phyloP scores from a whole-genome alignment of 208 protist species.

The Blastocrithidia nonstop region DNA sequence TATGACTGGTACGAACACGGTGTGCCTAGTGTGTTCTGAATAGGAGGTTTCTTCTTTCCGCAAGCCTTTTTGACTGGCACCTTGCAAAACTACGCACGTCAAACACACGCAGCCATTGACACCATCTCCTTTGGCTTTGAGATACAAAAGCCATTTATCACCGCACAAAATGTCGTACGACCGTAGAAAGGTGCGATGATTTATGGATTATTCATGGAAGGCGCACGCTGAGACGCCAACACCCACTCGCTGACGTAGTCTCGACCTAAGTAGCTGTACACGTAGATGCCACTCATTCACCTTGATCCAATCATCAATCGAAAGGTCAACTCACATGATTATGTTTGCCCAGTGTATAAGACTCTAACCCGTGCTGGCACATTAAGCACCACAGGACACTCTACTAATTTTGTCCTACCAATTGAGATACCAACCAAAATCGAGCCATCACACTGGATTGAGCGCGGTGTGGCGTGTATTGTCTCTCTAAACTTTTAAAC shows the following conservation, averaged over 20 bases:
- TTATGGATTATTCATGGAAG: conserved; percentile 94
- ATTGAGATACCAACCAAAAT: conserved; percentile 88
- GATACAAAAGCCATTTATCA: conserved; percentile 10
- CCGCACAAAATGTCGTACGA: conserved; percentile 3
- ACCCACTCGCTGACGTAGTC: conserved; percentile 79
- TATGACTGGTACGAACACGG: conserved; percentile 79
- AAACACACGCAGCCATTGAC: conserved; percentile 90
- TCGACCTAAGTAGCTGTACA: conserved; percentile 91
- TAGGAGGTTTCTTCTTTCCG: conserved; percentile 97
- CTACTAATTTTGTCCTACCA: conserved; percentile 96
- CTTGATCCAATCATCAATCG: conserved; percentile 72
- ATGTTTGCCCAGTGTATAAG: conserved; percentile 95
- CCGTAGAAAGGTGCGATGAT: conserved; percentile 73
- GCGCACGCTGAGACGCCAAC: conserved; percentile 86
- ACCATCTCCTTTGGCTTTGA: conserved; percentile 91
- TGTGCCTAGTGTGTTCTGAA: conserved; percentile 84
- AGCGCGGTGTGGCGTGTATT: conserved; percentile 85
- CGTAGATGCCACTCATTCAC: conserved; percentile 86
- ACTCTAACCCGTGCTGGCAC: conserved; percentile 89
- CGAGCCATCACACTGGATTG: conserved; percentile 88
- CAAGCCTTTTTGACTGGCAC: conserved; percentile 94
- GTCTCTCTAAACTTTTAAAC: conserved; percentile 75
- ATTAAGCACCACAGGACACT: conserved; percentile 96
- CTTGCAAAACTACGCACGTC: conserved; percentile 94
- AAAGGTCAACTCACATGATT: conserved; percentile 39